Evolutionary conservation across 2,329 filamentous ascomycete species (phyloP), one percentile per base, ranked within the genome.

Genomic region (Aspergillus unguis): DNA sequence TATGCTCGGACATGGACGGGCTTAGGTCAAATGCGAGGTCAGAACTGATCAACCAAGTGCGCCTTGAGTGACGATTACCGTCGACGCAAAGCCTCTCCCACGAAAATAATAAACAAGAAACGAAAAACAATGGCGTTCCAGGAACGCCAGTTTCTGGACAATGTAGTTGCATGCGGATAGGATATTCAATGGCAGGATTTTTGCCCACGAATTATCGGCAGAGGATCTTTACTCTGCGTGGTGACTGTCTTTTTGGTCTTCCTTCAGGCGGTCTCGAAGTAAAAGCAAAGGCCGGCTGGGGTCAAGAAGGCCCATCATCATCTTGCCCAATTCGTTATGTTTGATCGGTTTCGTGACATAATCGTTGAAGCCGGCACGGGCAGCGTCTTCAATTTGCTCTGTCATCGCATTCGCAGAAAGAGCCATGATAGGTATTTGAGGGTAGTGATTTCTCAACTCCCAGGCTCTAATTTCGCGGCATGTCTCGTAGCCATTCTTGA

Each of bases 311-410:
- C 67, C 73, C 71, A 77, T 77, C 73, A 78, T 75, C 74, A 77
- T 75, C 54, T 72, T 74, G 27, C 75, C 75, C 17, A 78, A 58
- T 60, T 75, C 73, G 53, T 76, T 77, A 58, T 76, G 75, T 54
- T 76, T 76, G 56, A 78, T 77, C 27, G 75, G 75, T 54, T 78
- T 78, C 33, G 75, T 77, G 49, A 77, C 69, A 57, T 78, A 78
- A 62, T 77, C 73, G 49, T 76, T 77, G 62, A 78, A 78, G 26
- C 75, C 75, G 42, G 75, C 74, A 8, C 67, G 69, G 2, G 72
- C 72, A 17, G 75, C 75, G 48, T 76, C 67, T 52, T 75, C 72
- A 46, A 76, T 75, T 54, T 77, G 75, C 57, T 78, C 75, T 23
- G 71, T 75, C 75, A 78, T 77, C 33, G 75, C 75, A 60, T 77